Base-by-base conservation (phyloP, 23 red algal species). In the Gracilaria vermiculophylla region DNA sequence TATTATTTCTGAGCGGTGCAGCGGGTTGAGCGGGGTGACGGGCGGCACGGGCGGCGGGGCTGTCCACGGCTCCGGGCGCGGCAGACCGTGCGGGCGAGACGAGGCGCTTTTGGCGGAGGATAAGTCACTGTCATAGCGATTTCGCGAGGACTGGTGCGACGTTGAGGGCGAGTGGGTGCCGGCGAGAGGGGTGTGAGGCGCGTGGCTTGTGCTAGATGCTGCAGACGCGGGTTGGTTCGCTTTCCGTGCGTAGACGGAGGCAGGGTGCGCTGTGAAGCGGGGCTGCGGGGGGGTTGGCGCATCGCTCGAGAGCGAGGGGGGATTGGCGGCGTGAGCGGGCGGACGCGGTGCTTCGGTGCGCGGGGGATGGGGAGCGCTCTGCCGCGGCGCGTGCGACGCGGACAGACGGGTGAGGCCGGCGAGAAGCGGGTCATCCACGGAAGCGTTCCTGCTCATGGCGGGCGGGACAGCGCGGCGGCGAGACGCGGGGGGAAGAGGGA, bases 1-100 rank as follows among this genome's bases (percentile, higher is more conserved):
- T 16, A 20, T 45, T 39, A 54, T 51, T 58, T 86, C 81, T 24
- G 66, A 57, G 34, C 62, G 62, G 20, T 54, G 50, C 43, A 79
- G 36, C 9, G 76, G 76, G 19, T 33, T 60, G 17, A 79, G 49
- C n/a, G 76, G 76, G 3, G 19, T 43, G 25, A 79, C 50, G 4
- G 50, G 19, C 28, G 76, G 76, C 12, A 29, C 10, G 5, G 12
- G n/a, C 14, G n/a, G 76, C 28, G 44, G 67, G 3, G 6, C n/a
- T 34, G 67, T 23, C 24, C 24, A 48, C 19, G 32, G 39, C 9
- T 45, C 36, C 12, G 36, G 33, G 42, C 39, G 23, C 21, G 39
- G 13, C 17, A 4, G 39, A 15, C 42, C 37, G n/a, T 73, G 36
- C 39, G 67, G 42, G 24, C 44, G 24, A 48, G 39, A 45, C 17